These are phyloP conservation scores for Aspergillus sp. DNA, from an alignment of 2,329 filamentous ascomycete genomes.

Conservation along the genomic window DNA sequence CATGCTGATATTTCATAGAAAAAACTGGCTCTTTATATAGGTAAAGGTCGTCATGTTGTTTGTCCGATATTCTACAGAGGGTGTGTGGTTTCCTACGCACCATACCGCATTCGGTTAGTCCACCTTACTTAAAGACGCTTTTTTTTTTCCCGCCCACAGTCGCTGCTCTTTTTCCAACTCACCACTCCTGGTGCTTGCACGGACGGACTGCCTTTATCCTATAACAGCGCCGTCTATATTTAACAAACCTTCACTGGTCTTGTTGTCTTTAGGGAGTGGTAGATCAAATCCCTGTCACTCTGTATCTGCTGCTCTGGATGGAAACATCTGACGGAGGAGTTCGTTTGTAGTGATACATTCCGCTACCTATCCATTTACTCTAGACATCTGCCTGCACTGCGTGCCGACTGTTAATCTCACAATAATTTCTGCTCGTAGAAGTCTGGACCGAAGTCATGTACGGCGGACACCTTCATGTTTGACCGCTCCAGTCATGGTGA, in stretches of 20 bases:
- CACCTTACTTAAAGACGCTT: conserved; percentile 15
- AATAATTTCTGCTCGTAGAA: not conserved
- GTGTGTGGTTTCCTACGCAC: too few relatives aligned
- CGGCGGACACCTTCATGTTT: too few relatives aligned
- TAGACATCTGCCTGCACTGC: conserved; percentile 8
- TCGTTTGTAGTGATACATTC: conserved; percentile 74
- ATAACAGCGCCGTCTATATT: conserved; percentile 30
- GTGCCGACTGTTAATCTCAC: not conserved
- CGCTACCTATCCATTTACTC: conserved; percentile 13
- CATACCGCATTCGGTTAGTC: conserved; percentile 21
- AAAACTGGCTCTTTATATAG: too few relatives aligned
- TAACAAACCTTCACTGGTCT: conserved; percentile 37
- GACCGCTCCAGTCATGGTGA: too few relatives aligned
- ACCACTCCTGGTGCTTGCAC: conserved; percentile 42
- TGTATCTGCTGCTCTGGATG: conserved; percentile 88
- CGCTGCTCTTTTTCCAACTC: conserved; percentile 19
- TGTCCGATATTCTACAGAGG: too few relatives aligned
- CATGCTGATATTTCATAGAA: too few relatives aligned
- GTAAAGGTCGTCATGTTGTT: too few relatives aligned
- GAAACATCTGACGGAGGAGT: conserved; percentile 69
- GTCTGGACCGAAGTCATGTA: not conserved
- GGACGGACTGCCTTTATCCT: conserved; percentile 31
- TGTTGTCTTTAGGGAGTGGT: conserved; percentile 52
- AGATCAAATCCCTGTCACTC: conserved; percentile 63
- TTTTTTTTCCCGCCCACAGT: conserved; percentile 18